These are phyloP conservation scores for Apodospora peruviana DNA, from an alignment of 495 filamentous ascomycete species.

Conservation along the genomic window DNA sequence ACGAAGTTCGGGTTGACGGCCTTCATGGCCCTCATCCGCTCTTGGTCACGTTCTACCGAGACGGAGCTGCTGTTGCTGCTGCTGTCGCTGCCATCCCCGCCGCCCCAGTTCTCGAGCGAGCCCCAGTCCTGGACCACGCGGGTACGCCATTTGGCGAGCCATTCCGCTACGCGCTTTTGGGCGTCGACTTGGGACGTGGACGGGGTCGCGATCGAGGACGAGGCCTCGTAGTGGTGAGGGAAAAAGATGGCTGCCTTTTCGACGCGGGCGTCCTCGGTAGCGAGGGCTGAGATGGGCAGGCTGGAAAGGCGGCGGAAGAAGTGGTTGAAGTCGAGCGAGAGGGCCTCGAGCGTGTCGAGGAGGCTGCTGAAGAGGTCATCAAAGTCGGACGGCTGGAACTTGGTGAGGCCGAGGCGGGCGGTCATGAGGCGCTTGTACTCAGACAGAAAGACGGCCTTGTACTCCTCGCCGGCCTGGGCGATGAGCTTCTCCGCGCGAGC, in stretches of 20 bases:
- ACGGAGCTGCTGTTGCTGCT: constrained; percentile 26
- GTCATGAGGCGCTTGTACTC: constrained; percentile 86
- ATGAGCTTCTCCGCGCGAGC: constrained; percentile 79
- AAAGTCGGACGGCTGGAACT: constrained; percentile 64
- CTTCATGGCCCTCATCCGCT: constrained; percentile 69
- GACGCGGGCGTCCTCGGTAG: constrained; percentile 53
- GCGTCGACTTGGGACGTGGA: constrained; percentile 55
- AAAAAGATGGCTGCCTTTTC: constrained; percentile 55
- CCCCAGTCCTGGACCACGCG: constrained; percentile 75
- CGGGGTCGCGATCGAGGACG: constrained; percentile 44
- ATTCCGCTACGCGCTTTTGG: constrained; percentile 58
- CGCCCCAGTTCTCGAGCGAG: constrained; percentile 56
- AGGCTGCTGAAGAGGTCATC: constrained; percentile 67
- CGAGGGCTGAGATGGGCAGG: constrained; percentile 51
- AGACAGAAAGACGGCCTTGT: constrained; percentile 72
- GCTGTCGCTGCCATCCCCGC: neutral
- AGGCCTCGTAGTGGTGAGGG: constrained; percentile 64
- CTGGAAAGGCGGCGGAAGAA: constrained; percentile 74
- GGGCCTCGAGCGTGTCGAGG: constrained; percentile 72
- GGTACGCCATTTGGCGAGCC: constrained; percentile 67
- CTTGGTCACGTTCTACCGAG: constrained; percentile 45
- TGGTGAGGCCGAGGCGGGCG: constrained; percentile 66
- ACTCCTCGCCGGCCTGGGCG: constrained; percentile 71
- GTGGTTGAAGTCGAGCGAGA: constrained; percentile 85
- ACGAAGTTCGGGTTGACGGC: constrained; percentile 86